These are phyloP conservation scores for Yamadazyma mexicana DNA, from an alignment of 1,139 yeast genomes.

Conservation along the genomic window DNA sequence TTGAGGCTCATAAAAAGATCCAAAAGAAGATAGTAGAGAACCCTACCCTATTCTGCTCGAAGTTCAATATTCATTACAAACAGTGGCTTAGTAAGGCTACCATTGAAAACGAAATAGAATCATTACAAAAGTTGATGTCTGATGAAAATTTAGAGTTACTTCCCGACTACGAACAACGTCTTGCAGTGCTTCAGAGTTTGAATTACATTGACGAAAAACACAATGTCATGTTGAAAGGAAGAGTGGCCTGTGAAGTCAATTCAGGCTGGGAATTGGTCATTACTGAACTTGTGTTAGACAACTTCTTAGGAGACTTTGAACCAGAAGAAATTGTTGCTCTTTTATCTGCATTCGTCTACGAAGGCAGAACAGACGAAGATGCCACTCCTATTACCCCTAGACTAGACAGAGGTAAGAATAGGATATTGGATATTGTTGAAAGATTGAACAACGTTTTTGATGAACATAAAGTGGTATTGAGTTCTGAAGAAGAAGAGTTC, in stretches of 20 bases:
- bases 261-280: slow-evolving; percentile 88
- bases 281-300: slow-evolving; percentile 87
- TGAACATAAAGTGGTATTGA: slow-evolving; percentile 69
- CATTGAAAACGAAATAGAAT: slow-evolving; percentile 52
- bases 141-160: slow-evolving; percentile 86
- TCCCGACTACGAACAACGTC: slow-evolving; percentile 91
- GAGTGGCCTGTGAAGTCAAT: slow-evolving; percentile 85
- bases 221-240: slow-evolving; percentile 80
- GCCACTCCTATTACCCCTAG: slow-evolving; percentile 74
- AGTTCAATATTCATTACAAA: slow-evolving; percentile 49
- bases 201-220: slow-evolving; percentile 76
- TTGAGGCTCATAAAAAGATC: slow-evolving; percentile 45
- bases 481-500: slow-evolving; percentile 85
- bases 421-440: slow-evolving; percentile 70
- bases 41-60: slow-evolving; percentile 30
- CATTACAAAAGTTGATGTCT: slow-evolving; percentile 62
- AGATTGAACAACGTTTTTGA: slow-evolving; percentile 62
- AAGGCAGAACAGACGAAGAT: slow-evolving; percentile 71
- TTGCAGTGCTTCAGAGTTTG: slow-evolving; percentile 69
- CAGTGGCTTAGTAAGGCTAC: slow-evolving; percentile 48
- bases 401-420: slow-evolving; percentile 71
- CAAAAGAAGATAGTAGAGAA: slow-evolving; percentile 33
- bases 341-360: slow-evolving; percentile 88
- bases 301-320: slow-evolving; percentile 88
- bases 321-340: slow-evolving; percentile 96